Percentiles rank a stretch among this genome's conserved stretches.
Evolutionary conservation across 2,329 filamentous ascomycete species (phyloP).

Genomic region (Ophiostoma novo-ulmi): DNA sequence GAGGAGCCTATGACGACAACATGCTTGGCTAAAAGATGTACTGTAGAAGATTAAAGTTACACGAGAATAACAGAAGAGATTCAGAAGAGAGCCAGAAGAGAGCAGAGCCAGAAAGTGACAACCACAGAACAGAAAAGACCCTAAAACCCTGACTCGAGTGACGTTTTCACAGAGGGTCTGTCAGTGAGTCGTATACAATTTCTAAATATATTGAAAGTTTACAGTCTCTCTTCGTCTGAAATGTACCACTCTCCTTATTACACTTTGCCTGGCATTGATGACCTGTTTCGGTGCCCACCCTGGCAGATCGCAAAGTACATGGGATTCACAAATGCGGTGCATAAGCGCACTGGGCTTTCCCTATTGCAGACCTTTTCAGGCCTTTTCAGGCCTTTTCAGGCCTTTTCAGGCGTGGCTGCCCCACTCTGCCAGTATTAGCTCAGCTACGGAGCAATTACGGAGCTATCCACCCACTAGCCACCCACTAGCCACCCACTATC

Average conservation of each 20-base stretch:
- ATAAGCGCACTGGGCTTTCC: background rate
- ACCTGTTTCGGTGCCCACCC: background rate
- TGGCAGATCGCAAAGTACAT: conserved; percentile 3
- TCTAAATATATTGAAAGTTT: too few species aligned
- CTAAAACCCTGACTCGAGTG: background rate
- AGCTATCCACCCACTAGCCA: too few species aligned
- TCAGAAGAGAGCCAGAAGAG: background rate
- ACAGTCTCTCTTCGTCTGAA: background rate
- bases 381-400: background rate
- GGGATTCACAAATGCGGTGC: background rate
- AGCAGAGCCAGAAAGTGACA: background rate
- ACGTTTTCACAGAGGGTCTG: background rate
- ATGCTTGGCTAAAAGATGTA: background rate
- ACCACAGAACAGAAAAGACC: background rate
- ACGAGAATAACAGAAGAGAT: background rate
- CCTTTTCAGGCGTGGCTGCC: background rate
- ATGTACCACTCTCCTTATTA: background rate
- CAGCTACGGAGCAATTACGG: too few species aligned
- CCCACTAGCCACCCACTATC: too few species aligned
- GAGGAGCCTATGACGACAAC: background rate
- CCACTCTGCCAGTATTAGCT: too few species aligned
- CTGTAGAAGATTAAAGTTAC: background rate
- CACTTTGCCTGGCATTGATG: conserved; percentile 7
- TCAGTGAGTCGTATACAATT: background rate
- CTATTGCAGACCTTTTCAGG: too few species aligned